phyloP scores from a whole-genome alignment of 2,329 filamentous ascomycete genomes.

The Penicillium concentricum region DNA sequence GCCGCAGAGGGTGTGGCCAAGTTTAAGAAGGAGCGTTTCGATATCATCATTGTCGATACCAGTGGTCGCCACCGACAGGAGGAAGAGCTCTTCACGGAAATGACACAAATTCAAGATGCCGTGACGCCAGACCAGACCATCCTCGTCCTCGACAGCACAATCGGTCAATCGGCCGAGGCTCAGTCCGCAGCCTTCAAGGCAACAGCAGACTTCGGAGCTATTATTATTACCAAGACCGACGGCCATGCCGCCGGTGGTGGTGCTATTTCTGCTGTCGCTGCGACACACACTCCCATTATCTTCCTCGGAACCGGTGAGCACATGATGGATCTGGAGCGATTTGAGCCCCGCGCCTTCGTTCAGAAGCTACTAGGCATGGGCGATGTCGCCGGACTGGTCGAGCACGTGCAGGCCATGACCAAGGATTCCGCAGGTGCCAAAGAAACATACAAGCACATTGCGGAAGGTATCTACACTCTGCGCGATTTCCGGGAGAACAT shows the following conservation, averaged over 20 bases:
- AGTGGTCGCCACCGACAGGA: slow-evolving; percentile 94
- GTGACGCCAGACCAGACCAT: slow-evolving; percentile 94
- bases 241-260: slow-evolving; percentile 93
- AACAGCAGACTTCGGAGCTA: slow-evolving; percentile 92
- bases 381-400: slow-evolving; percentile 89
- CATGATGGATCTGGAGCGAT: slow-evolving; percentile 90
- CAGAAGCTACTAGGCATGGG: slow-evolving; percentile 95
- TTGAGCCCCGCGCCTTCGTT: slow-evolving; percentile 89
- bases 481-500: slow-evolving; percentile 93
- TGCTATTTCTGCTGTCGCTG: slow-evolving; percentile 94
- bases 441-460: slow-evolving; percentile 98
- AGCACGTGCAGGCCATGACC: slow-evolving; percentile 94
- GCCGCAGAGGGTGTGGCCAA: slow-evolving; percentile 95
- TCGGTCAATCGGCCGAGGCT: slow-evolving; percentile 91
- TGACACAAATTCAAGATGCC: slow-evolving; percentile 92
- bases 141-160: slow-evolving; percentile 95
- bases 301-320: slow-evolving; percentile 98
- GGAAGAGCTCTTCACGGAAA: slow-evolving; percentile 91
- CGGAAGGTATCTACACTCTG: slow-evolving; percentile 92
- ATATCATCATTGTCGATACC: slow-evolving; percentile 98
- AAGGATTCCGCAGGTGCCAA: slow-evolving; percentile 77
- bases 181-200: slow-evolving; percentile 98
- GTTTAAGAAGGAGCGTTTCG: slow-evolving; percentile 98
- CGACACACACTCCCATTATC: slow-evolving; percentile 93
- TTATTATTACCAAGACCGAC: slow-evolving; percentile 98